Evolutionary conservation across 2,329 filamentous ascomycete genomes (phyloP), one percentile per base, ranked within the genome.

Genomic region (Rutstroemia sp.): DNA sequence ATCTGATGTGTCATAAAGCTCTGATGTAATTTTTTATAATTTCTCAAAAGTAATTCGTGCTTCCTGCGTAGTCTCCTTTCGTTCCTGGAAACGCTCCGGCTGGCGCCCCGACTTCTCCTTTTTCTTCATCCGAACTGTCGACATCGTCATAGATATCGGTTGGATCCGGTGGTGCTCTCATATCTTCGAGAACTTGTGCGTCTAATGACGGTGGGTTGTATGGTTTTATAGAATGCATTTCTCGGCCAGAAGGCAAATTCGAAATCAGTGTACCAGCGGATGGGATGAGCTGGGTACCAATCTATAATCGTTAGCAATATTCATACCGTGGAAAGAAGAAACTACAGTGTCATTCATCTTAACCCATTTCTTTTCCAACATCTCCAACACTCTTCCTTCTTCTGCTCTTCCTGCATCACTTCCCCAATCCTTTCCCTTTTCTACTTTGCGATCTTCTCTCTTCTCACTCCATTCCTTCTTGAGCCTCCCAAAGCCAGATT

Each of bases 271-370:
- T 81, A 14, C 84, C 85, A 4, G 81, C 79, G 0, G 87, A 78
- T 0, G 92, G 90, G 34, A 97, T 80, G 1, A 76, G 56, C 69
- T 96, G 90, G 0, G 90, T 86, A 58, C 92, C 89, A 65, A 96
- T 86, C 84, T 92, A 59, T 2, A n/a, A 4, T 23, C 8, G 27
- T 39, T 49, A 60, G 56, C 42, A 56, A 51, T 53, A 58, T 37
- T 21, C 17, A 5, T 14, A 5, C 42, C 41, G 12, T 50, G 30
- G 10, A 25, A 44, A 17, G n/a, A 19, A 5, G 16, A 16, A 37
- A 70, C 82, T 74, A 95, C 89, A 17, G 89, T 95, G 71, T 96
- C 90, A 68, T 99, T 99, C 72, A 91, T 83, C 73, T 91, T 94
- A 60, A 82, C 83, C 92, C 94, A 96, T 70, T 96, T 96, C 39